A percentile compares a stretch with the other conserved stretches of the same genome.
Conservation (phyloP, 139 green algal species). For the Ettlia oleoabundans region DNA sequence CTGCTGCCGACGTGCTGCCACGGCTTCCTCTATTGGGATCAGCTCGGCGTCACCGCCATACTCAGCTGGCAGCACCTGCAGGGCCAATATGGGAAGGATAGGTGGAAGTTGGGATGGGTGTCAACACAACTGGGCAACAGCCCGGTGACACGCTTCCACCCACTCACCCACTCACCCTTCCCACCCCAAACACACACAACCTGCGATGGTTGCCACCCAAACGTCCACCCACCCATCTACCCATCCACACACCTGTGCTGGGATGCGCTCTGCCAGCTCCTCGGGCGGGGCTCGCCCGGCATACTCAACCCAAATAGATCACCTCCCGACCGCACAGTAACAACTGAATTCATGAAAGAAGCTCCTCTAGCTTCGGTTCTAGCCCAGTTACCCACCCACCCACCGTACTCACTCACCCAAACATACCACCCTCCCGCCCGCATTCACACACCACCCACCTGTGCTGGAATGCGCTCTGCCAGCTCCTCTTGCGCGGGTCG, state of each 20-base stretch:
- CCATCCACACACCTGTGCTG: constrained; percentile 1
- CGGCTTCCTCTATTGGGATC: constrained; percentile 53
- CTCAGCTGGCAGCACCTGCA: constrained; percentile 56
- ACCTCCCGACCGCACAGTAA: too few relatives aligned
- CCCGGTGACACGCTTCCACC: too few relatives aligned
- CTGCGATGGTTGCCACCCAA: too few relatives aligned
- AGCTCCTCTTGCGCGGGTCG: constrained; percentile 10
- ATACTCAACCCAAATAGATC: too few relatives aligned
- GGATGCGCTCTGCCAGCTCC: constrained; percentile 43
- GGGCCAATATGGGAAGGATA: background rate
- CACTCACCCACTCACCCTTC: too few relatives aligned
- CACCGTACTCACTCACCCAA: background rate
- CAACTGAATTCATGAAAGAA: too few relatives aligned
- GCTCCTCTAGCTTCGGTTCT: too few relatives aligned
- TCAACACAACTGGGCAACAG: background rate
- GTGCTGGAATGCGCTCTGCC: constrained; percentile 30
- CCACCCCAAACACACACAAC: too few relatives aligned
- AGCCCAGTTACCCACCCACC: background rate
- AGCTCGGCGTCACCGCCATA: constrained; percentile 60
- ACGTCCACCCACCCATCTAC: too few relatives aligned
- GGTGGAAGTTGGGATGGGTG: background rate
- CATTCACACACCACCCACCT: background rate
- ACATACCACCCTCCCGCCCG: too few relatives aligned
- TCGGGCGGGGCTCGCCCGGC: background rate
- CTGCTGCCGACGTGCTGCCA: constrained; percentile 16